Evolutionary conservation across 1,284 basidiomycete species (phyloP).

Genomic region (Mycosarcoma maydis): DNA sequence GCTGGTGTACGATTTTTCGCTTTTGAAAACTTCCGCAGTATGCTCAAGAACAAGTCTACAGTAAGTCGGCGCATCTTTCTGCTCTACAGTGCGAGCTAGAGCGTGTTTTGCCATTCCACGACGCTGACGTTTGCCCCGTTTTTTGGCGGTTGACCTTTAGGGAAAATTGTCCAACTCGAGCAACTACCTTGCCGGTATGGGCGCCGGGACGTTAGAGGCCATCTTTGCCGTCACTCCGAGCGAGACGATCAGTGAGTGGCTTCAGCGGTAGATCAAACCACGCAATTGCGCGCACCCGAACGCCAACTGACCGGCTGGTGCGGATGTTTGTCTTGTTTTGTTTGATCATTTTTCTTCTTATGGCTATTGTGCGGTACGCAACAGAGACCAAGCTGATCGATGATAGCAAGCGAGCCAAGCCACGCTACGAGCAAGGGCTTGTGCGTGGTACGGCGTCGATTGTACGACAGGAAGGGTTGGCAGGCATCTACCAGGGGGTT

Average conservation of each 20-base stretch:
- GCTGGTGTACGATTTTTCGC: conserved; percentile 1
- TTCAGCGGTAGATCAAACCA: too few species aligned
- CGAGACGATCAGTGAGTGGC: conserved; percentile 1
- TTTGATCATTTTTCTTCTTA: too few species aligned
- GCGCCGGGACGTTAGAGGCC: conserved; percentile 1
- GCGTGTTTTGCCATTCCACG: too few species aligned
- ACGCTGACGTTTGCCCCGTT: too few species aligned
- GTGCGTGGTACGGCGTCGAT: background rate
- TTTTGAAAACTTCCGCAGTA: background rate
- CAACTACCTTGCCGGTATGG: conserved; percentile 2
- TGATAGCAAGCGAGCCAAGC: conserved; percentile 1
- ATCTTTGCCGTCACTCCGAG: conserved; percentile 2
- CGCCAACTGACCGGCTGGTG: too few species aligned
- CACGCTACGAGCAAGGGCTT: background rate
- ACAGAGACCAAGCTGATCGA: conserved; percentile 2
- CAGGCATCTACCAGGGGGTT: background rate
- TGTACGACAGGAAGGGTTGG: background rate
- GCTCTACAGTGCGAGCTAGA: too few species aligned
- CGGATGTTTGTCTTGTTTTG: too few species aligned
- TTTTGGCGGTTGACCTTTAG: too few species aligned
- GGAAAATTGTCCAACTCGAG: background rate
- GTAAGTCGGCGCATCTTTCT: background rate
- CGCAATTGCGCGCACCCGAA: too few species aligned
- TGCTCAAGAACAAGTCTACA: conserved; percentile 3
- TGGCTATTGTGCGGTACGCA: too few species aligned